A percentile compares a stretch with the other conserved stretches of the same genome.
phyloP scores from a whole-genome alignment of 371 early-diverging fungal species.

The Enteropsectra breve region DNA sequence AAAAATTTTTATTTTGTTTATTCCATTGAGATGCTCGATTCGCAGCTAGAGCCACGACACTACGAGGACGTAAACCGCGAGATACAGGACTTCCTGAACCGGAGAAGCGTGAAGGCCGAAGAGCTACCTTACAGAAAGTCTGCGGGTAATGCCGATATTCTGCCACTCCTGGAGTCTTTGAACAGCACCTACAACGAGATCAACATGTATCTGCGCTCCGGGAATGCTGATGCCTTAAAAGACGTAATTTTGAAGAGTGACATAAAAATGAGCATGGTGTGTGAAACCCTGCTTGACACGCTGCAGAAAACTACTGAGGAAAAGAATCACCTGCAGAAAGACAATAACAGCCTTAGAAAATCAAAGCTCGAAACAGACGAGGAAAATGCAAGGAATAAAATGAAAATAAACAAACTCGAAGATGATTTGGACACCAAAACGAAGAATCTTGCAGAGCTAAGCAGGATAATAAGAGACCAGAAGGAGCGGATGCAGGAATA shows the following conservation, averaged over 20 bases:
- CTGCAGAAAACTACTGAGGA: slow-evolving; percentile 30
- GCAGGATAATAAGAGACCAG: slow-evolving; percentile 46
- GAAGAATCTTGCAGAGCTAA: slow-evolving; percentile 27
- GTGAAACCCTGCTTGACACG: slow-evolving; percentile 41
- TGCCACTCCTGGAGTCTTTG: slow-evolving; percentile 7
- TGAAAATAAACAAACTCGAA: slow-evolving; percentile 23
- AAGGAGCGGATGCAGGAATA: slow-evolving; percentile 31
- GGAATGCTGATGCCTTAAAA: slow-evolving; percentile 22
- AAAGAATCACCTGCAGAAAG: slow-evolving; percentile 21
- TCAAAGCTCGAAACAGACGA: slow-evolving; percentile 10
- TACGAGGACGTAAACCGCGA: slow-evolving; percentile 13
- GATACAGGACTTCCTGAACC: slow-evolving; percentile 6
- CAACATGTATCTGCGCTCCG: slow-evolving; percentile 5
- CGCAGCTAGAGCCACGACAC: background rate
- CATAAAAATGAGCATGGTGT: slow-evolving; percentile 34
- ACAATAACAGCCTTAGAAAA: slow-evolving; percentile 11
- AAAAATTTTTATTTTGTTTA: too few relatives aligned
- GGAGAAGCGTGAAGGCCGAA: background rate
- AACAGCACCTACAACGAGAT: slow-evolving; percentile 31
- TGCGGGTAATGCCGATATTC: background rate
- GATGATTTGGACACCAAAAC: slow-evolving; percentile 6
- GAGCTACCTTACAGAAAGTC: background rate
- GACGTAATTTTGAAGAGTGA: slow-evolving; percentile 22
- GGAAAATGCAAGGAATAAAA: slow-evolving; percentile 2
- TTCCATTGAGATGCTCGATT: too few relatives aligned